A percentile compares a stretch with the other conserved stretches of the same genome.
These are phyloP conservation scores for Linnemannia zychae DNA, from an alignment of 192 early-diverging fungal genomes.

Conservation along the genomic window DNA sequence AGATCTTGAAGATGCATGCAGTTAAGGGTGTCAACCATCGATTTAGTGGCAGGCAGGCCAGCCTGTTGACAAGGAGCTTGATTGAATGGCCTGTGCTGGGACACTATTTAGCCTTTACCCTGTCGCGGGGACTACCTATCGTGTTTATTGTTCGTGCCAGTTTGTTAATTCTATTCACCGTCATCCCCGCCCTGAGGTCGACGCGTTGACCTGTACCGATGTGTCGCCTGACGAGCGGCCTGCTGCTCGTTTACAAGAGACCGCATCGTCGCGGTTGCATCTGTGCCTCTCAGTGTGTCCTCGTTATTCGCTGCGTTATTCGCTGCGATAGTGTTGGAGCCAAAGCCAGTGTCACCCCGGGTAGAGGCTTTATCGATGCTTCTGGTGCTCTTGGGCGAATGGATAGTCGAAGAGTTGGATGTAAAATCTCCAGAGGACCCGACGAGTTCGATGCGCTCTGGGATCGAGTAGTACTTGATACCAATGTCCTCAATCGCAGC, in stretches of 20 bases:
- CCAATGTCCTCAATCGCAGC: conserved; percentile 66
- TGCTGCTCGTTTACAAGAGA: neutral
- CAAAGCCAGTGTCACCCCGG: neutral
- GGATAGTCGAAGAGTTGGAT: neutral
- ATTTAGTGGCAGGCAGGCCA: too few species aligned
- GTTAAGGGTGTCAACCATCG: too few species aligned
- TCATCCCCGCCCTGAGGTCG: neutral
- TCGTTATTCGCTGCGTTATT: neutral
- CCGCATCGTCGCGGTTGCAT: neutral
- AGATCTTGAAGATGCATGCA: too few species aligned
- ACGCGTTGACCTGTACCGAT: neutral
- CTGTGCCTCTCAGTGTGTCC: neutral
- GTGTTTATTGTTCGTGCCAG: too few species aligned
- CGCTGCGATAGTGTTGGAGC: neutral
- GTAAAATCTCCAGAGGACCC: neutral
- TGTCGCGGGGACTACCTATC: too few species aligned
- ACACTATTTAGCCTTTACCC: too few species aligned
- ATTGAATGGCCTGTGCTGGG: too few species aligned
- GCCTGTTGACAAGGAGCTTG: too few species aligned
- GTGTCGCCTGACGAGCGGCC: neutral
- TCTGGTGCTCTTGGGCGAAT: neutral
- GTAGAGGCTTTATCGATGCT: neutral
- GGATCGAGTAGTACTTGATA: conserved; percentile 60
- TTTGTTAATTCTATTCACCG: too few species aligned
- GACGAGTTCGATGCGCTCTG: conserved; percentile 41